A percentile compares a stretch with the other conserved stretches of the same genome.
These are phyloP conservation scores for Dionaea muscipula DNA, from an alignment of 179 eudicot species.

Conservation along the genomic window DNA sequence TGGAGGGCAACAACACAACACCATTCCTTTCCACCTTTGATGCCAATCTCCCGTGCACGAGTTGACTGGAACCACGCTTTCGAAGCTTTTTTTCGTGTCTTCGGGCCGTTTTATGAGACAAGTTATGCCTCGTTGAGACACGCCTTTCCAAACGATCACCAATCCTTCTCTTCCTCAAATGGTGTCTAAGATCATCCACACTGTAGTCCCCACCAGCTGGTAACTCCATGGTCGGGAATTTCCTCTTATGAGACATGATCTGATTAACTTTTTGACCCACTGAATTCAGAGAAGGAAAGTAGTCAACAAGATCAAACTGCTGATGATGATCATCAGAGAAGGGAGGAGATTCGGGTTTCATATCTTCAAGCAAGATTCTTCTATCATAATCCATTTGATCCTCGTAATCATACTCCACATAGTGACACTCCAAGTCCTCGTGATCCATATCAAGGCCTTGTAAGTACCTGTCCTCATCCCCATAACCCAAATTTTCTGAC, in stretches of 20 bases:
- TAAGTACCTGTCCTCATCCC: conserved; percentile 29
- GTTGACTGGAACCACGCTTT: conserved; percentile 8
- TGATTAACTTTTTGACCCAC: conserved; percentile 16
- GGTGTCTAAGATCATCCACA: conserved; percentile 52
- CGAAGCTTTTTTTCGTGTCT: conserved; percentile 21
- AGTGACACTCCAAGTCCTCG: conserved; percentile 21
- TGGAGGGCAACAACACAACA: conserved; percentile 11
- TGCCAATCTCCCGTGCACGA: conserved; percentile 20
- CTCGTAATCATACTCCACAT: conserved; percentile 21
- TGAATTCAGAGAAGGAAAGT: conserved; percentile 14
- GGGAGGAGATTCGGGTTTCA: conserved; percentile 19
- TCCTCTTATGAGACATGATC: conserved; percentile 23
- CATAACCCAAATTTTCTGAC: conserved; percentile 23
- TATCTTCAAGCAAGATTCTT: conserved; percentile 13
- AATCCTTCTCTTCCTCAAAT: conserved; percentile 31
- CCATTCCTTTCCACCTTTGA: conserved; percentile 20
- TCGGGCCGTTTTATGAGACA: conserved; percentile 12
- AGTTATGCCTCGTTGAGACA: conserved; percentile 19
- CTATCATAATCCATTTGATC: conserved; percentile 23
- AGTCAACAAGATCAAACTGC: conserved; percentile 10
- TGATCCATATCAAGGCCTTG: conserved; percentile 24
- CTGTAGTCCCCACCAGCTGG: conserved; percentile 17
- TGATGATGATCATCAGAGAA: conserved; percentile 18
- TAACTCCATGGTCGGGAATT: conserved; percentile 18
- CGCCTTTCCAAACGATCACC: conserved; percentile 15